Percentiles rank a stretch among this genome's conserved stretches.
phyloP scores from a whole-genome alignment of 2,329 filamentous ascomycete genomes.

The Aspergillus brunneoviolaceus region DNA sequence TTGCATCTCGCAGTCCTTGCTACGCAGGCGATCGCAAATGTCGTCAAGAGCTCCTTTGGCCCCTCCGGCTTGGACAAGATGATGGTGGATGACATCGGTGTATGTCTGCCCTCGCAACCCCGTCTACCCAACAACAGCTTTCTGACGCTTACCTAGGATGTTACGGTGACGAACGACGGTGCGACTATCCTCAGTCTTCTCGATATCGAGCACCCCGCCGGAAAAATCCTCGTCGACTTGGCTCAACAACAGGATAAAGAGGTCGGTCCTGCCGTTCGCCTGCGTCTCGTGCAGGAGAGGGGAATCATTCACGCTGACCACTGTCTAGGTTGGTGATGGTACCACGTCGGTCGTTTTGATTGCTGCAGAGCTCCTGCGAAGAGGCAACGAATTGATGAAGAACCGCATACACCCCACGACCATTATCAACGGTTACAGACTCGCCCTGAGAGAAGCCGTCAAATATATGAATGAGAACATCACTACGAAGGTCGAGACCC shows the following conservation, averaged over 20 bases:
- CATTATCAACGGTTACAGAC: slow-evolving; percentile 96
- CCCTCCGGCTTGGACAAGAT: slow-evolving; percentile 98
- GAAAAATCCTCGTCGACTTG: slow-evolving; percentile 96
- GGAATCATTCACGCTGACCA: slow-evolving; percentile 1
- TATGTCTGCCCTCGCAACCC: slow-evolving; percentile 48
- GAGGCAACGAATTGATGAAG: slow-evolving; percentile 98
- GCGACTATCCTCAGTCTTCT: slow-evolving; percentile 93
- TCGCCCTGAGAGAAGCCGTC: slow-evolving; percentile 91
- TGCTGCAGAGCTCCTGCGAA: slow-evolving; percentile 86
- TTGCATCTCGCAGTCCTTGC: slow-evolving; percentile 67
- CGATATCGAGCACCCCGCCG: slow-evolving; percentile 95
- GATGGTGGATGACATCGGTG: slow-evolving; percentile 99
- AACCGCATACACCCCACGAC: slow-evolving; percentile 99
- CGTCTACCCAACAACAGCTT: slow-evolving; percentile 15
- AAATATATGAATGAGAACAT: slow-evolving; percentile 99
- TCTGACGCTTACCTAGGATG: slow-evolving; percentile 61
- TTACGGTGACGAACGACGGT: slow-evolving; percentile 98
- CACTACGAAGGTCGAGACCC: slow-evolving; percentile 88
- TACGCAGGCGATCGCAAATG: slow-evolving; percentile 96
- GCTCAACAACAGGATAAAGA: slow-evolving; percentile 99
- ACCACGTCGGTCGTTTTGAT: slow-evolving; percentile 98
- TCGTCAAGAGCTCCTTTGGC: slow-evolving; percentile 97
- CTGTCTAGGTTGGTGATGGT: slow-evolving; percentile 75
- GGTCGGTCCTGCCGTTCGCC: slow-evolving; percentile 31
- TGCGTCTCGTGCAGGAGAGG: background rate